These are phyloP conservation scores for Canavalia gladiata DNA, from an alignment of 306 rosid genomes.

Conservation along the genomic window DNA sequence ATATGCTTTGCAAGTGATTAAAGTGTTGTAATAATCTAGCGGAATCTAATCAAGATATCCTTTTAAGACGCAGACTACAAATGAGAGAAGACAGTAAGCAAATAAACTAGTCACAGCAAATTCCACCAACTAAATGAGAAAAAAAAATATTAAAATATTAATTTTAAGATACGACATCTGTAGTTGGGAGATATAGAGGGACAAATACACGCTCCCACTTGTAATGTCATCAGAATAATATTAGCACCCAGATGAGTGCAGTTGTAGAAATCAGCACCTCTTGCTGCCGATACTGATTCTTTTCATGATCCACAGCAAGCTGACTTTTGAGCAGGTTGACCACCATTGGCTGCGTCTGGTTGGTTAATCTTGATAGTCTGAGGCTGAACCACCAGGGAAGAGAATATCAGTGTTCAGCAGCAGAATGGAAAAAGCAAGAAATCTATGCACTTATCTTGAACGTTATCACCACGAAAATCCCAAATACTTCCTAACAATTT, in stretches of 20 bases:
- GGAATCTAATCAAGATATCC: constrained; percentile 27
- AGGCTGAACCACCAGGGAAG: constrained; percentile 61
- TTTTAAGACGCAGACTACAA: constrained; percentile 45
- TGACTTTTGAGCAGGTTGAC: constrained; percentile 69
- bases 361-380: constrained; percentile 75
- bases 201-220: constrained; percentile 52
- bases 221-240: constrained; percentile 46
- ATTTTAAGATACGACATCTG: constrained; percentile 48
- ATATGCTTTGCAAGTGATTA: constrained; percentile 23
- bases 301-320: constrained; percentile 75
- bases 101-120: constrained; percentile 36
- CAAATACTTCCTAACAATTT: background rate
- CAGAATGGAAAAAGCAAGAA: constrained; percentile 18
- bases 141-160: constrained; percentile 40
- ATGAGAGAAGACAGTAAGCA: constrained; percentile 36
- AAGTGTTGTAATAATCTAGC: constrained; percentile 40
- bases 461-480: background rate
- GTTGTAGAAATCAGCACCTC: constrained; percentile 47
- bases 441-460: constrained; percentile 20
- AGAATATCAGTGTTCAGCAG: constrained; percentile 36
- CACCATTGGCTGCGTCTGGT: constrained; percentile 59
- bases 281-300: constrained; percentile 33
- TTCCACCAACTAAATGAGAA: constrained; percentile 45
- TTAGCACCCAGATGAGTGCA: constrained; percentile 43
- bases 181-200: constrained; percentile 46